Evolutionary conservation across 805 yeast genomes (phyloP).

Genomic region (Candida sithepensis): DNA sequence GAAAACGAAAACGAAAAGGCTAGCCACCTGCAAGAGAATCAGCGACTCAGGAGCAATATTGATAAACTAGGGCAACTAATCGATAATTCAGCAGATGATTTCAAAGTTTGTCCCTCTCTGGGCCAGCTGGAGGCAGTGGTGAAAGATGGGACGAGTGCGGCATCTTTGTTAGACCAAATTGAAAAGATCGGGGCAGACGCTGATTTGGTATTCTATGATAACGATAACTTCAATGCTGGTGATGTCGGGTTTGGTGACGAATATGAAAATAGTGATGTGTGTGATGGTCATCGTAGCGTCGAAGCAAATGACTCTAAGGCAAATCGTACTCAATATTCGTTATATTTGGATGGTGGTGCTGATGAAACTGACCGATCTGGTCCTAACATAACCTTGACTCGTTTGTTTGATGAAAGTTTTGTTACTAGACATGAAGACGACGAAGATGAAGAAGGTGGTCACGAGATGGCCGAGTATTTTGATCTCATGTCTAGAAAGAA

Average conservation of each 20-base stretch:
- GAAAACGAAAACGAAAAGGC: too few species aligned
- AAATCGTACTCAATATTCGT: conserved; percentile 30
- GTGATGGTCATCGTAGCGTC: conserved; percentile 22
- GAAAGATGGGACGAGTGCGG: conserved; percentile 25
- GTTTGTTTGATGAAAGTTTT: conserved; percentile 31
- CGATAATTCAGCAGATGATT: conserved; percentile 26
- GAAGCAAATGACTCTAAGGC: conserved; percentile 12
- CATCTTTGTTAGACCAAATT: conserved; percentile 24
- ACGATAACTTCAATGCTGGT: conserved; percentile 17
- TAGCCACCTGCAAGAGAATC: background rate
- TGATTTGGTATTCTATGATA: conserved; percentile 17
- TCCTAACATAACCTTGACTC: conserved; percentile 29
- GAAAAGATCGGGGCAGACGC: conserved; percentile 20
- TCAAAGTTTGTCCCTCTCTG: conserved; percentile 69
- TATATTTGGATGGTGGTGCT: conserved; percentile 29
- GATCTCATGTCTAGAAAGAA: conserved; percentile 65
- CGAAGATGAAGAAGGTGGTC: conserved; percentile 35
- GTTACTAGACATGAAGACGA: conserved; percentile 21
- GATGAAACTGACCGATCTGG: conserved; percentile 28
- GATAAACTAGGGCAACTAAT: conserved; percentile 7
- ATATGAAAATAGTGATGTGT: conserved; percentile 17
- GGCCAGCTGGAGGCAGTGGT: conserved; percentile 44
- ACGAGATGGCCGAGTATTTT: conserved; percentile 64
- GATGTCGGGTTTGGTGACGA: conserved; percentile 16
- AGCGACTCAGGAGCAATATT: conserved; percentile 5